Base-by-base conservation (phyloP, 2,329 filamentous ascomycete genomes). In the Colletotrichum abscissum region DNA sequence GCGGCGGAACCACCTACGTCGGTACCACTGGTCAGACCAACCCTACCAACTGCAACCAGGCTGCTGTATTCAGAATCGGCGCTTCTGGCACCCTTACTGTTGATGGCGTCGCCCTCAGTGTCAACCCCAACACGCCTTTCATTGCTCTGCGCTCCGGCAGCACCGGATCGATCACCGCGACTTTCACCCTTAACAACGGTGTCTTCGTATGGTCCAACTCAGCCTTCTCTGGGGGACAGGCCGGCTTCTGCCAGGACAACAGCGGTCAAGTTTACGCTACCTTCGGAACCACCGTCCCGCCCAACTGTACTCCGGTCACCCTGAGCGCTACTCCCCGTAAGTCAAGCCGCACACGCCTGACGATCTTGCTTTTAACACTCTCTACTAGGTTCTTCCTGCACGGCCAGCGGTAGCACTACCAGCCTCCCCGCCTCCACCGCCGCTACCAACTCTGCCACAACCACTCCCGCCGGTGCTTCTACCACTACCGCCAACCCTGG, bases 241-340 rank as follows among this genome's bases (percentile, higher is more conserved):
- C 71, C 33, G 71, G 60, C 19, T 73, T 73, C 56, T 73, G 71
- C 62, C 58, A 70, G 55, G 71, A 69, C 35, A 24, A 33, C 28
- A 59, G 24, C 38, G 62, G 67, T 24, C 54, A 59, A 33, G 42
- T 73, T 16, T 73, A 49, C n/a, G 71, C 71, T 11, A 73, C 71
- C 7, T 73, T 73, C 42, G 19, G 2, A 35, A 73, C 56, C 42
- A 67, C 6, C 55, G 11, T 62, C 24, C 60, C 71, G 12, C 14
- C 54, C 26, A 42, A 46, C 56, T 73, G 71, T 49, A 33, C 46
- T 5, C 16, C 35, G 6, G 35, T 69, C 3, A 16, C 22, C 8
- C 30, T 73, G 26, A 49, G 5, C 46, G 56, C 57, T 28, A 11
- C 69, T 46, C 19, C 71, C 33, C 56, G 71, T 73, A 73, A 57